Percentiles rank a stretch among this genome's conserved stretches.
Conservation (phyloP, 2,329 filamentous ascomycete genomes). For the Penicillium sp. region DNA sequence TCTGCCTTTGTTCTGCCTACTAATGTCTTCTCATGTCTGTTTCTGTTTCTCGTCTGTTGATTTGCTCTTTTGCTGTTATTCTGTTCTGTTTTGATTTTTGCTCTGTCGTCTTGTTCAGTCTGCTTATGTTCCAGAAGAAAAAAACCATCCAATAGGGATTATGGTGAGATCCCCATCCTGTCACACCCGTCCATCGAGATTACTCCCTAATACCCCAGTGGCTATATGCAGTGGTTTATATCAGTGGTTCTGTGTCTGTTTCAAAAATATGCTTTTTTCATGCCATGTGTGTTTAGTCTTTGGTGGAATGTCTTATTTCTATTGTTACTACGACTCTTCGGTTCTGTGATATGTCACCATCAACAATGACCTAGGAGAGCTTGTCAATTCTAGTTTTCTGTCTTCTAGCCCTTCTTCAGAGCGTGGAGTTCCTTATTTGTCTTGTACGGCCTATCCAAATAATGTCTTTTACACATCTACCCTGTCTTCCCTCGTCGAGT, state of each 20-base stretch:
- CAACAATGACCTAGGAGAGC: background rate
- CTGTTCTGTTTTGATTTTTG: background rate
- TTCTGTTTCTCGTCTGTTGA: background rate
- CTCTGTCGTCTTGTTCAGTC: background rate
- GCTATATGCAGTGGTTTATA: background rate
- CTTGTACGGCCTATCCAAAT: background rate
- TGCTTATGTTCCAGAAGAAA: background rate
- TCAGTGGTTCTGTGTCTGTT: background rate
- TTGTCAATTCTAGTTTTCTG: background rate
- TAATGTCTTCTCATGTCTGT: background rate
- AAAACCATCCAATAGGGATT: background rate
- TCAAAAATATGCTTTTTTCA: background rate
- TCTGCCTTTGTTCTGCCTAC: background rate
- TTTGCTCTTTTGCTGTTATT: background rate
- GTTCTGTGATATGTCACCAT: background rate
- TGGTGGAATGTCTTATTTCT: background rate
- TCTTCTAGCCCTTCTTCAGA: background rate
- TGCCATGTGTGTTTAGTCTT: background rate
- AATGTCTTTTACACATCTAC: background rate
- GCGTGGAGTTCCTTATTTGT: background rate
- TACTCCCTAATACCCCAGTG: background rate
- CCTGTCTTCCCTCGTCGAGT: background rate
- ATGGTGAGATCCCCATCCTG: background rate
- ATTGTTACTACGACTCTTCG: background rate
- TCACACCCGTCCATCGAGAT: background rate